Percentiles rank a stretch among this genome's conserved stretches.
Conservation (phyloP, 129 eudicot genomes). For the Silybum marianum region DNA sequence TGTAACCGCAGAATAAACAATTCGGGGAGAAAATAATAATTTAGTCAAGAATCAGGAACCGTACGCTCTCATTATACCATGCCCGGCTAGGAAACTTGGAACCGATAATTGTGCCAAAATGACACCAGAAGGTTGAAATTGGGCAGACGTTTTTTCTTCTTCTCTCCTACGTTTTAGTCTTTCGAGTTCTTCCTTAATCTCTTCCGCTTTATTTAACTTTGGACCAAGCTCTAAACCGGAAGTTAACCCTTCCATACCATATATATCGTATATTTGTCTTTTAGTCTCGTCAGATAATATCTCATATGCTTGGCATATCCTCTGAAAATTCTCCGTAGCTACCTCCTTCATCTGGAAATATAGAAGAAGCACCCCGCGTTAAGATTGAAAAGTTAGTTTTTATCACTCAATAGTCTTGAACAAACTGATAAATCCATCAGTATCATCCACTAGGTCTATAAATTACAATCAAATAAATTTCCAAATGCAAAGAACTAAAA, state of each 20-base stretch:
- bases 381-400: neutral
- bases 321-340: slow-evolving; percentile 92
- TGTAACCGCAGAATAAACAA: neutral
- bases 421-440: neutral
- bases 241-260: slow-evolving; percentile 96
- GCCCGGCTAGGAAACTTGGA: slow-evolving; percentile 73
- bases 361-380: neutral
- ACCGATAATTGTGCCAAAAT: slow-evolving; percentile 76
- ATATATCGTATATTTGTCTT: slow-evolving; percentile 89
- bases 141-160: slow-evolving; percentile 53
- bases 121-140: slow-evolving; percentile 75
- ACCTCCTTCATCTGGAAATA: slow-evolving; percentile 80
- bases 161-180: slow-evolving; percentile 69
- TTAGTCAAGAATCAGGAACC: slow-evolving; percentile 28
- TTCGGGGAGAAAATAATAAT: neutral
- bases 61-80: slow-evolving; percentile 92
- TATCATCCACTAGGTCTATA: neutral
- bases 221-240: slow-evolving; percentile 98
- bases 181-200: slow-evolving; percentile 91
- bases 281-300: slow-evolving; percentile 76
- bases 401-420: neutral
- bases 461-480: neutral
- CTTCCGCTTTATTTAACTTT: slow-evolving; percentile 66
- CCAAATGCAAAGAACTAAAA: neutral
- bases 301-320: slow-evolving; percentile 97